phyloP scores from a whole-genome alignment of 257 asterid species.

The Haberlea rhodopensis region DNA sequence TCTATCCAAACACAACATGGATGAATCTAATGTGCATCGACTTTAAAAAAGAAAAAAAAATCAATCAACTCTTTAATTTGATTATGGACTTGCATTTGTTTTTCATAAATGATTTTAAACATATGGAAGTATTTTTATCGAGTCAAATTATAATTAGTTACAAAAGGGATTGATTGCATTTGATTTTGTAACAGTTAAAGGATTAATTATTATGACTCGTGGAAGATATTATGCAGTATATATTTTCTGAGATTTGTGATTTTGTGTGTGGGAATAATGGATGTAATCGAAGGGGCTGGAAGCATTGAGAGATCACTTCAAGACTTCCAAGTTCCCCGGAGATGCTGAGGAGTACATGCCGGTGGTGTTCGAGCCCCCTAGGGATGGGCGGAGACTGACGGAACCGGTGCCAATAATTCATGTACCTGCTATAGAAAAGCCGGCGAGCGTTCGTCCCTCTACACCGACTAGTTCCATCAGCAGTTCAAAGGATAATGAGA shows the following conservation, averaged over 20 bases:
- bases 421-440: conserved; percentile 20
- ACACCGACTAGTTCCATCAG: conserved; percentile 30
- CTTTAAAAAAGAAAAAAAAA: no score
- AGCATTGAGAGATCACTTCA: conserved; percentile 87
- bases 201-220: background rate
- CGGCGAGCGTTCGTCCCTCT: background rate
- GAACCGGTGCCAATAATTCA: conserved; percentile 58
- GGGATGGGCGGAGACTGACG: conserved; percentile 62
- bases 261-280: background rate
- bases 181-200: no score
- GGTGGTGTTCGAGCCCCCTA: conserved; percentile 76
- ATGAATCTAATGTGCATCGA: no score
- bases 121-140: no score
- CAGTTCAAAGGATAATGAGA: conserved; percentile 15
- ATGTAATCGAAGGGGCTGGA: conserved; percentile 60
- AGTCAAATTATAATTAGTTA: no score
- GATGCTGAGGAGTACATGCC: conserved; percentile 90
- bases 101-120: no score
- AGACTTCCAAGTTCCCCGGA: conserved; percentile 87
- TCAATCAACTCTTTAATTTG: no score
- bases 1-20: no score
- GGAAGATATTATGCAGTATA: no score
- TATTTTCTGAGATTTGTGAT: background rate
- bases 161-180: no score
- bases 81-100: no score